Evolutionary conservation across 2,329 filamentous ascomycete species (phyloP).

Genomic region (Chaetothyriales sp.): DNA sequence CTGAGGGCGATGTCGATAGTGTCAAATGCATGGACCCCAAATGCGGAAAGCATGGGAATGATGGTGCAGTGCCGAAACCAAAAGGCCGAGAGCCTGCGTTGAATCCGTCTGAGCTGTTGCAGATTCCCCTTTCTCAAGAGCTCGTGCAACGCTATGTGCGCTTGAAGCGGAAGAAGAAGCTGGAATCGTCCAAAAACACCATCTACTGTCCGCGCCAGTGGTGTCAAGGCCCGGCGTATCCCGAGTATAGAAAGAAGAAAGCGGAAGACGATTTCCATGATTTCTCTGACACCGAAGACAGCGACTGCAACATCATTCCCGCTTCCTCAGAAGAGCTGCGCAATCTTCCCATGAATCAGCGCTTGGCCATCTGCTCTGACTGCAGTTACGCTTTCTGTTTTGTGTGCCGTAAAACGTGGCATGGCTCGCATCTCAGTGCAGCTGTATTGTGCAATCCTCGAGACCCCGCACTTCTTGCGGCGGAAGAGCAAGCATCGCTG

Average conservation of each 20-base stretch:
- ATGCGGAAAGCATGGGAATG: slow-evolving; percentile 49
- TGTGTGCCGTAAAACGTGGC: slow-evolving; percentile 69
- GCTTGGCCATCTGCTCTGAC: slow-evolving; percentile 74
- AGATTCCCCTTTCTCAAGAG: slow-evolving; percentile 58
- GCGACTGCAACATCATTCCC: slow-evolving; percentile 11
- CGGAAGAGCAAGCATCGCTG: slow-evolving; percentile 72
- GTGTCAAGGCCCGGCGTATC: slow-evolving; percentile 80
- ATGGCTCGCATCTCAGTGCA: slow-evolving; percentile 39
- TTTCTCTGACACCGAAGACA: slow-evolving; percentile 25
- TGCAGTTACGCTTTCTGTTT: slow-evolving; percentile 81
- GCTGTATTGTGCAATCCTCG: slow-evolving; percentile 55
- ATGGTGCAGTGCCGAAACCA: slow-evolving; percentile 11
- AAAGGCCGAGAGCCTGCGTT: slow-evolving; percentile 50
- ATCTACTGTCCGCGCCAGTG: slow-evolving; percentile 84
- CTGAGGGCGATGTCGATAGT: slow-evolving; percentile 63
- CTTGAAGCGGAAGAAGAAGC: slow-evolving; percentile 80
- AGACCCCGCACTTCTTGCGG: slow-evolving; percentile 56
- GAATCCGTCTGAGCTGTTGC: slow-evolving; percentile 69
- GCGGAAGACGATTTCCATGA: slow-evolving; percentile 51
- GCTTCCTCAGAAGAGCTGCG: slow-evolving; percentile 37
- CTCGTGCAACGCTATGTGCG: slow-evolving; percentile 74
- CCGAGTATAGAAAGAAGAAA: slow-evolving; percentile 45
- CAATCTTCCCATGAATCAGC: slow-evolving; percentile 42
- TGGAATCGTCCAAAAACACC: slow-evolving; percentile 83
- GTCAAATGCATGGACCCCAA: slow-evolving; percentile 69